Evolutionary conservation across 805 yeast species (phyloP).

Genomic region (Ogataea salicorniae): DNA sequence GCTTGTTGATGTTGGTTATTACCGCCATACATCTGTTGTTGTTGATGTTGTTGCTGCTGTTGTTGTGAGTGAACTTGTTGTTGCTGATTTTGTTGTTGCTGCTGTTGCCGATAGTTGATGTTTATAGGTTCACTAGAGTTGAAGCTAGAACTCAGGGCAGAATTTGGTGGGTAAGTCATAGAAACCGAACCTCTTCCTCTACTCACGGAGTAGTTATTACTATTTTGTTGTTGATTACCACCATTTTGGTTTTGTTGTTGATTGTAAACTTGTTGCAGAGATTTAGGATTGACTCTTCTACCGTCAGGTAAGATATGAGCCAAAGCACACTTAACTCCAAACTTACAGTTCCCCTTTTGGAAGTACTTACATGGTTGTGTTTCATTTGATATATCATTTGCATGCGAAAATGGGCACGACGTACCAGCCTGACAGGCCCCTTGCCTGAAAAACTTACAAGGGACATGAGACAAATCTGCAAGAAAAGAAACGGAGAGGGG

Average conservation of each 20-base stretch:
- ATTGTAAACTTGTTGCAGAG: constrained; percentile 28
- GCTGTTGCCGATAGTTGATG: constrained; percentile 2
- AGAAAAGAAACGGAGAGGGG: constrained; percentile 14
- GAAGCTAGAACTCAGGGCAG: constrained; percentile 4
- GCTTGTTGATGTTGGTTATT: not conserved
- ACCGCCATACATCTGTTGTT: not conserved
- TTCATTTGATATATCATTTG: constrained; percentile 50
- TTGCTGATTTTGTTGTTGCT: constrained; percentile 3
- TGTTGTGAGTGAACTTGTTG: constrained; percentile 1
- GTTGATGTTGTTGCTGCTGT: not conserved
- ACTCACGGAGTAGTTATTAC: constrained; percentile 3
- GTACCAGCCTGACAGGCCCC: constrained; percentile 95
- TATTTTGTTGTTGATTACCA: constrained; percentile 3
- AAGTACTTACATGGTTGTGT: constrained; percentile 82
- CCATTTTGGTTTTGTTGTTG: constrained; percentile 15
- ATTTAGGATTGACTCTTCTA: constrained; percentile 59
- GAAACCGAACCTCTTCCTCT: constrained; percentile 6
- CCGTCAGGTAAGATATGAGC: constrained; percentile 91
- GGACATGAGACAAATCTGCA: constrained; percentile 82
- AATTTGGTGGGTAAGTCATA: constrained; percentile 4
- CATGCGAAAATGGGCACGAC: constrained; percentile 88
- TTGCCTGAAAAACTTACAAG: constrained; percentile 88
- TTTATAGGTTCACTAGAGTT: constrained; percentile 13
- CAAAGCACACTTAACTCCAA: constrained; percentile 90
- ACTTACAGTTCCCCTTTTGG: constrained; percentile 94